phyloP scores from a whole-genome alignment of 1,284 basidiomycete genomes.

The Moniliophthora roreri region DNA sequence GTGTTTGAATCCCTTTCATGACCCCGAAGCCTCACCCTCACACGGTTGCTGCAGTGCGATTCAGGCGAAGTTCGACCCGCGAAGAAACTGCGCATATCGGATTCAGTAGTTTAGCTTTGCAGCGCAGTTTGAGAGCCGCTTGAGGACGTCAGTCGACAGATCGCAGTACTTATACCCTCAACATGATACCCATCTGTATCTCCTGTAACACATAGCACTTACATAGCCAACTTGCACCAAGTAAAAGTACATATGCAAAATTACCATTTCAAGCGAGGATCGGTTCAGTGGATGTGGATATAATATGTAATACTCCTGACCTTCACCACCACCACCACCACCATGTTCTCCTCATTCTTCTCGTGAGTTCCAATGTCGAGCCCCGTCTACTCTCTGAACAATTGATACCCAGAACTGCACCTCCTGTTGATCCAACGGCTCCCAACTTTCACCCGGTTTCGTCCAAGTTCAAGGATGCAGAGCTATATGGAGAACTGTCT shows the following conservation, averaged over 20 bases:
- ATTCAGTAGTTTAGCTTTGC: not conserved
- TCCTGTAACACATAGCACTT: not conserved
- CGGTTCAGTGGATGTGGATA: not conserved
- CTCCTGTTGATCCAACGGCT: conserved; percentile 59
- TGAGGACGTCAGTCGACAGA: no score
- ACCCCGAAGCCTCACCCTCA: no score
- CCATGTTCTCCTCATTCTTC: conserved; percentile 73
- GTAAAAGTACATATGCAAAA: not conserved
- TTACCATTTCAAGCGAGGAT: not conserved
- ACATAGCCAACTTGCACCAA: not conserved
- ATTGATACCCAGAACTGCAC: conserved; percentile 42
- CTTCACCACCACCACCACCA: conserved; percentile 23
- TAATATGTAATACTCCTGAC: not conserved
- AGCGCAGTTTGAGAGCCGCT: not conserved
- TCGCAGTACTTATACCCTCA: not conserved
- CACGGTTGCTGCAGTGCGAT: no score
- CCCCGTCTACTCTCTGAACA: conserved; percentile 13
- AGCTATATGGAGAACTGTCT: conserved; percentile 72
- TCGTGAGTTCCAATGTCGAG: conserved; percentile 51
- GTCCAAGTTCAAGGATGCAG: conserved; percentile 47
- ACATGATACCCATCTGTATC: not conserved
- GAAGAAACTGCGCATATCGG: not conserved
- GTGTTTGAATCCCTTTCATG: not conserved
- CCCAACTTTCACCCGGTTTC: conserved; percentile 83
- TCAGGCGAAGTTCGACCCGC: not conserved